These are phyloP conservation scores for Celoporthe dispersa DNA, from an alignment of 2,329 filamentous ascomycete genomes.

Conservation along the genomic window DNA sequence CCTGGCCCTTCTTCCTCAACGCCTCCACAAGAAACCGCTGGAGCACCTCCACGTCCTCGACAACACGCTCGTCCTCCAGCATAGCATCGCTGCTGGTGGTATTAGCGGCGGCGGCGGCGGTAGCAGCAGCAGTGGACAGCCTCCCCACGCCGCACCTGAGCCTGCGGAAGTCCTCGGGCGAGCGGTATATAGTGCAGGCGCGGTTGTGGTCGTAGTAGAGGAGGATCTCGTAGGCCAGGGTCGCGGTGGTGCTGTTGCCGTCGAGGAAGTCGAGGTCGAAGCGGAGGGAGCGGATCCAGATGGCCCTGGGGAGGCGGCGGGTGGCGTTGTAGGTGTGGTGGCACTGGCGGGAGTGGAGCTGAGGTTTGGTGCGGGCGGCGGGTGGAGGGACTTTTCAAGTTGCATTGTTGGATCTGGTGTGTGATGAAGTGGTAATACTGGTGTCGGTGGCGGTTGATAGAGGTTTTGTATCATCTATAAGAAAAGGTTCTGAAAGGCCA, in stretches of 20 bases:
- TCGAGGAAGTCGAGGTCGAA: constrained; percentile 23
- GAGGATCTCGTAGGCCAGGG: constrained; percentile 34
- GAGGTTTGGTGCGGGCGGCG: constrained; percentile 32
- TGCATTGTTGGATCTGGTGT: constrained; percentile 5
- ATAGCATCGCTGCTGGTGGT: too few species aligned
- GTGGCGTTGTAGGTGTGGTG: constrained; percentile 40
- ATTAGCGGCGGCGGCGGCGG: too few species aligned
- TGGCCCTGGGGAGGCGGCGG: constrained; percentile 33
- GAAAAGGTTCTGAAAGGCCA: too few species aligned
- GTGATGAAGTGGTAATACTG: not conserved
- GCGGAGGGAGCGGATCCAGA: constrained; percentile 32
- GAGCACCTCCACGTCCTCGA: constrained; percentile 30
- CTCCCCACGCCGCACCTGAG: constrained; percentile 28
- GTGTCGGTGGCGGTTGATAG: not conserved
- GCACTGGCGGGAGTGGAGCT: constrained; percentile 38
- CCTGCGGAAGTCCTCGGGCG: constrained; percentile 35
- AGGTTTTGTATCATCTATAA: not conserved
- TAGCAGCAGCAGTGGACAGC: not conserved
- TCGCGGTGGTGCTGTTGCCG: constrained; percentile 11
- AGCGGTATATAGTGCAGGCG: constrained; percentile 39
- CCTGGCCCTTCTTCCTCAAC: constrained; percentile 26
- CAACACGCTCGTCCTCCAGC: not conserved
- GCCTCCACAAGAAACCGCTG: constrained; percentile 32
- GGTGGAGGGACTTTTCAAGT: not conserved
- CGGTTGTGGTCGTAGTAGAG: constrained; percentile 39